Evolutionary conservation across 2,329 filamentous ascomycete genomes (phyloP), one percentile per base, ranked within the genome.

Genomic region (Paecilomyces sp.): DNA sequence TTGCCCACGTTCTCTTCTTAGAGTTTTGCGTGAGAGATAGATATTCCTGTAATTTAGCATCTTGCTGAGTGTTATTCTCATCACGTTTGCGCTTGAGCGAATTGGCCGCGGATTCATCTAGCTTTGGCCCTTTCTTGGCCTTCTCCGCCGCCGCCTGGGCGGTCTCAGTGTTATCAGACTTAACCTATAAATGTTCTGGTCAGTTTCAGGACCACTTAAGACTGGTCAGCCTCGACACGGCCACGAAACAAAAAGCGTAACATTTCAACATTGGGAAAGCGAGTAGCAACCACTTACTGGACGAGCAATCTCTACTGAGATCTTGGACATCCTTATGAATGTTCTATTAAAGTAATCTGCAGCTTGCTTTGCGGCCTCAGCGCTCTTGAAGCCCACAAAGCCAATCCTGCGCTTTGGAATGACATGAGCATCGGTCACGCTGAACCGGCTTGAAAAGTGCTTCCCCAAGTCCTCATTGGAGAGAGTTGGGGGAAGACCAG

Each of bases 321-420:
- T 92, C 79, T 88, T 95, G 60, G 92, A 96, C 90, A 97, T 94
- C 68, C 92, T 91, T 69, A 99, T 91, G 77, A 92, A 99, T 64
- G 92, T 88, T 73, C 86, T 91, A 81, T 99, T 92, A 82, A 97
- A 97, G 80, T 96, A 96, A 76, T 90, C 92, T 73, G 95, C 89
- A 53, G 94, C 93, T 70, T 87, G 85, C 60, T 85, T 81, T 59
- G 94, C 94, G 72, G 91, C 88, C 63, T 93, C 86, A 13, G 89
- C 80, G 57, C 85, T 90, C 77, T 90, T 92, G 82, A 93, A 97
- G 63, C 94, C 94, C 61, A 99, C 86, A 82, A 96, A 99, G 67
- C 92, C 94, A 76, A 99, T 97, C 67, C 92, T 86, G 69, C 94
- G 86, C 70, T 92, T 87, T 5, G 91, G 85, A 71, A 97, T 90